Evolutionary conservation across 257 asterid genomes (phyloP), one percentile per base, ranked within the genome.

Genomic region (Dorcoceras hygrometricum): DNA sequence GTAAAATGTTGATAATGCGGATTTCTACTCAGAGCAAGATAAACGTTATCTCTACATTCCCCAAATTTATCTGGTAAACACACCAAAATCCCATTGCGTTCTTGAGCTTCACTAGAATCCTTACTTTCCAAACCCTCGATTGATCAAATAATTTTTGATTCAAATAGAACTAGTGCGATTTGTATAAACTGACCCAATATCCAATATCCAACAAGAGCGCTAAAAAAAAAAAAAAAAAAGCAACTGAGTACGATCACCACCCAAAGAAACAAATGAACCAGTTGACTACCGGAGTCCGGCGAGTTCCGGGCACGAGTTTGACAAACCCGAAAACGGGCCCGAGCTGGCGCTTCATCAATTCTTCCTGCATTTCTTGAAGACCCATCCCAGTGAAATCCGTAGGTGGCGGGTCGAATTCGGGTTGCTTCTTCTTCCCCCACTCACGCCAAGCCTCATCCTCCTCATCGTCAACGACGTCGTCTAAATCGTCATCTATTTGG

Each of bases 301-400:
- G 82, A 61, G 76, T 61, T 1, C 96, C 95, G 20, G 85, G 84
- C 29, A 85, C 95, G 82, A 94, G 97, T 84, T 94, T 94, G 19
- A 78, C 95, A 71, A 94, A 94, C 5, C 99, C 99, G 65, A 90
- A 86, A 63, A 84, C 87, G n/a, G 96, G 96, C 11, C 95, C 97
- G 56, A 39, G 8, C 24, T 83, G 88, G 63, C 83, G 85, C 82
- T 85, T 88, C 82, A 86, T 81, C 87, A 86, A 81, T 65, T 86
- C 89, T 7, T 78, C 84, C 75, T 87, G 95, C 83, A 87, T 83
- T 63, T 84, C 64, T 2, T 78, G 63, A 31, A 81, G 26, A 20
- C 73, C 81, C 89, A 83, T 63, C 20, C 80, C 72, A 74, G 84
- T 26, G 22, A 83, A 73, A 73, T 87, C 93, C 6, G 84, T 62